A percentile compares a stretch with the other conserved stretches of the same genome.
These are phyloP conservation scores for Biscutella laevigata DNA, from an alignment of 441 rosid species.

Conservation along the genomic window DNA sequence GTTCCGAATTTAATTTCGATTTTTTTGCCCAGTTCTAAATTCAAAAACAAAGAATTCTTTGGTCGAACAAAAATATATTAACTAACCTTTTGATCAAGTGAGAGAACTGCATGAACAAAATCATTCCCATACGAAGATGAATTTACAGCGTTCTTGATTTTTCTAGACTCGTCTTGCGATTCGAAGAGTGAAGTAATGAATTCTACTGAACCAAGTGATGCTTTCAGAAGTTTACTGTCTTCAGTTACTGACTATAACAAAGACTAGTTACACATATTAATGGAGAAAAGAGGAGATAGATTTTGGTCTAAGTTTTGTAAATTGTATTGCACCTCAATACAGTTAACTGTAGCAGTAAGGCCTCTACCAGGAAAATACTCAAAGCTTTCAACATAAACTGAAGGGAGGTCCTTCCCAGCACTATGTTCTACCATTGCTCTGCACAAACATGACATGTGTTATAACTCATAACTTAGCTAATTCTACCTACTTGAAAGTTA, in stretches of 20 bases:
- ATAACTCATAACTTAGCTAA: too few relatives aligned
- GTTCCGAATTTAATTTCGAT: too few relatives aligned
- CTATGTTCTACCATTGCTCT: slow-evolving; percentile 97
- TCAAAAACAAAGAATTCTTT: too few relatives aligned
- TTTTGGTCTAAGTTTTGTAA: too few relatives aligned
- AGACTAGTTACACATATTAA: too few relatives aligned
- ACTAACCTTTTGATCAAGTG: slow-evolving; percentile 5
- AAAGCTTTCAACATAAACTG: slow-evolving; percentile 65
- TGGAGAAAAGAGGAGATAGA: too few relatives aligned
- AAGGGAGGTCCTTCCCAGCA: slow-evolving; percentile 76
- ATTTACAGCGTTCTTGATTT: slow-evolving; percentile 3
- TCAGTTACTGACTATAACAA: neutral
- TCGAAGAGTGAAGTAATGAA: slow-evolving; percentile 2
- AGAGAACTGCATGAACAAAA: slow-evolving; percentile 1
- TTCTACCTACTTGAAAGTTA: too few relatives aligned
- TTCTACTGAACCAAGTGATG: slow-evolving; percentile 1
- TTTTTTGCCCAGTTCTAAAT: too few relatives aligned
- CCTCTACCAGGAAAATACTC: slow-evolving; percentile 93
- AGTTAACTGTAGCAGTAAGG: slow-evolving; percentile 71
- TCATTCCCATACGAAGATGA: neutral
- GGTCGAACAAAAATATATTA: too few relatives aligned
- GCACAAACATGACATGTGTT: too few relatives aligned
- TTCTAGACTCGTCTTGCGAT: neutral
- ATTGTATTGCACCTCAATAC: slow-evolving; percentile 54
- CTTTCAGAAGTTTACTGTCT: neutral